Percentiles rank a stretch among this genome's conserved stretches.
Conservation (phyloP, 352 stramenopile species). For the Phytophthora ohioensis region DNA sequence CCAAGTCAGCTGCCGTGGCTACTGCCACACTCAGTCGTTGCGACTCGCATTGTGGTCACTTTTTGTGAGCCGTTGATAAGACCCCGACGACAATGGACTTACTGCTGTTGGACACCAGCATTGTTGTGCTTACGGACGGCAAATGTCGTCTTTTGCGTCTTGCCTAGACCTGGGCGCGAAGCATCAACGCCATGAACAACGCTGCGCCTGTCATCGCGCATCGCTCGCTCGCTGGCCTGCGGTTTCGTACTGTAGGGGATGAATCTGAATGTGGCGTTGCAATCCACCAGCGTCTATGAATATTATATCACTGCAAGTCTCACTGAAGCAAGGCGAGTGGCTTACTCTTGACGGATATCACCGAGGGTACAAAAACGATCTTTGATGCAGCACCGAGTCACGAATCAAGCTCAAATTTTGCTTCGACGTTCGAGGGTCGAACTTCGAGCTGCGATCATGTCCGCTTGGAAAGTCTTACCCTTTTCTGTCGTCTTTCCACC, state of each 20-base stretch:
- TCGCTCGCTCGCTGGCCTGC: background rate
- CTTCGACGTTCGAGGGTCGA: background rate
- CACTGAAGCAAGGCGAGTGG: slow-evolving; percentile 3
- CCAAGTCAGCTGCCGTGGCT: slow-evolving; percentile 12
- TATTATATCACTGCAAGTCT: background rate
- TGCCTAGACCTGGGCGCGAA: slow-evolving; percentile 1
- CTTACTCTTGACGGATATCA: slow-evolving; percentile 4
- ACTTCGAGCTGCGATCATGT: background rate
- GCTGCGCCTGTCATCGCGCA: slow-evolving; percentile 14
- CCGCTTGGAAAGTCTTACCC: slow-evolving; percentile 6
- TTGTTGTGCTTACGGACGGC: too few relatives aligned
- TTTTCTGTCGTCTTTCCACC: slow-evolving; percentile 37
- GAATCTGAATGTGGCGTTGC: background rate
- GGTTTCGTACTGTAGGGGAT: background rate
- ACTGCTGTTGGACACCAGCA: too few relatives aligned
- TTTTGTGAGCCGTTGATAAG: slow-evolving; percentile 6
- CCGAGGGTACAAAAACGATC: background rate
- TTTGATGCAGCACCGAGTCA: background rate
- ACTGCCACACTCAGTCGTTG: background rate
- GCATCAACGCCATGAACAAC: background rate
- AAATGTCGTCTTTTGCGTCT: background rate
- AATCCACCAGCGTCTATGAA: background rate
- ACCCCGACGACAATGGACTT: background rate
- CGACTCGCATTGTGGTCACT: background rate
- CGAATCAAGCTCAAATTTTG: slow-evolving; percentile 11